Evolutionary conservation across 176 grass and related monocot genomes (phyloP).

Genomic region (Bothriochloa decipiens): DNA sequence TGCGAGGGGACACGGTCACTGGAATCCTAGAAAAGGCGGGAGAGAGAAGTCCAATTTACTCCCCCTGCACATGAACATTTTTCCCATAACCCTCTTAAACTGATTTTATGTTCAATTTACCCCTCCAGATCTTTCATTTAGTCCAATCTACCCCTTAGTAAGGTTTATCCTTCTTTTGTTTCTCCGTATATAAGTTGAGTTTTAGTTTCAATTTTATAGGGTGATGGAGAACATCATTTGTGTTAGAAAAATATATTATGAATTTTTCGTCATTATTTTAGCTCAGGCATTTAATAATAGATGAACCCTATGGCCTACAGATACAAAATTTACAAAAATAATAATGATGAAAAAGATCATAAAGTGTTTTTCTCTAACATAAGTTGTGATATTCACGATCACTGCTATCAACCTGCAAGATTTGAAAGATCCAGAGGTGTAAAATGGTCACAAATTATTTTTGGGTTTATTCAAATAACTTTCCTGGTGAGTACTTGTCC

Average conservation of each 20-base stretch:
- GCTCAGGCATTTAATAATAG: neutral
- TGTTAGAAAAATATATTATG: neutral
- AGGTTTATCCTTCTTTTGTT: neutral
- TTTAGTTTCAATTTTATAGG: neutral
- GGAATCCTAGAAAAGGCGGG: too few relatives aligned
- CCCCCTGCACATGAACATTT: neutral
- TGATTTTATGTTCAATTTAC: neutral
- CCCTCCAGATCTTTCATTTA: neutral
- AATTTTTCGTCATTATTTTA: neutral
- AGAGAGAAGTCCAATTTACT: neutral
- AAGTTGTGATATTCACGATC: neutral
- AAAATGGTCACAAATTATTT: neutral
- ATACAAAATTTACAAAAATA: neutral
- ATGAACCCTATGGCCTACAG: neutral
- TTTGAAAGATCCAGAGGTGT: neutral
- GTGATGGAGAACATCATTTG: neutral
- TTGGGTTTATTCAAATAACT: neutral
- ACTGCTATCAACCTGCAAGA: neutral
- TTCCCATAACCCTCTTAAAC: neutral
- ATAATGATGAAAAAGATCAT: neutral
- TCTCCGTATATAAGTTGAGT: neutral
- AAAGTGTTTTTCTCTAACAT: neutral
- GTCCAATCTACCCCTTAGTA: neutral
- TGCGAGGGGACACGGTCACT: too few relatives aligned
- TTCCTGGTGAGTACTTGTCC: neutral